These are phyloP conservation scores for Alternaria postmessia DNA, from an alignment of 2,329 filamentous ascomycete species.

Conservation along the genomic window DNA sequence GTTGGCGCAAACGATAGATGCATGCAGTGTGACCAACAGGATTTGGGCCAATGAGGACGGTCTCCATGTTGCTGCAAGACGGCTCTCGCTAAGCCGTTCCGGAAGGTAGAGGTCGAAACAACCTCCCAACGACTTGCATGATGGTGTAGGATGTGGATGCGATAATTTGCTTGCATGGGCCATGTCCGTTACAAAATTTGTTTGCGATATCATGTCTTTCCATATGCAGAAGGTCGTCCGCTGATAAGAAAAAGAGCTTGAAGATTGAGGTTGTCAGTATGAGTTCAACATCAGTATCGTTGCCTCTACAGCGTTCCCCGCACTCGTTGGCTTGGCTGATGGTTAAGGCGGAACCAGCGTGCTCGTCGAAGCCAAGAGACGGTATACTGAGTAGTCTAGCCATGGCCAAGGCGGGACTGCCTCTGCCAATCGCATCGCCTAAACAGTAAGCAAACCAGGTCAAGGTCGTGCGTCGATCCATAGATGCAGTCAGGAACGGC, in stretches of 20 bases:
- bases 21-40: slow-evolving; percentile 11
- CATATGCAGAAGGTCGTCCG: background rate
- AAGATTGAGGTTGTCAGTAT: background rate
- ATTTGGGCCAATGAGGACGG: slow-evolving; percentile 5
- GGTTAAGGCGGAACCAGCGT: background rate
- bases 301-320: background rate
- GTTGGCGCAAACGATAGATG: slow-evolving; percentile 4
- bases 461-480: background rate
- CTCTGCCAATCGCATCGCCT: background rate
- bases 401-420: background rate
- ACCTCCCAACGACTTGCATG: background rate
- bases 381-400: background rate
- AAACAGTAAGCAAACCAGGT: background rate
- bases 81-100: slow-evolving; percentile 11
- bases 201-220: background rate
- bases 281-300: background rate
- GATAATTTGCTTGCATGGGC: background rate
- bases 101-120: slow-evolving; percentile 12
- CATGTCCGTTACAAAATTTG: background rate
- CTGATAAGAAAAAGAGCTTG: background rate
- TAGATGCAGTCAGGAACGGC: background rate
- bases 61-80: background rate
- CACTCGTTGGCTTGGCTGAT: background rate
- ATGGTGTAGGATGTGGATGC: slow-evolving; percentile 5
- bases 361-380: background rate